These are phyloP conservation scores for Colletotrichum magnum DNA, from an alignment of 2,329 filamentous ascomycete species.

Conservation along the genomic window DNA sequence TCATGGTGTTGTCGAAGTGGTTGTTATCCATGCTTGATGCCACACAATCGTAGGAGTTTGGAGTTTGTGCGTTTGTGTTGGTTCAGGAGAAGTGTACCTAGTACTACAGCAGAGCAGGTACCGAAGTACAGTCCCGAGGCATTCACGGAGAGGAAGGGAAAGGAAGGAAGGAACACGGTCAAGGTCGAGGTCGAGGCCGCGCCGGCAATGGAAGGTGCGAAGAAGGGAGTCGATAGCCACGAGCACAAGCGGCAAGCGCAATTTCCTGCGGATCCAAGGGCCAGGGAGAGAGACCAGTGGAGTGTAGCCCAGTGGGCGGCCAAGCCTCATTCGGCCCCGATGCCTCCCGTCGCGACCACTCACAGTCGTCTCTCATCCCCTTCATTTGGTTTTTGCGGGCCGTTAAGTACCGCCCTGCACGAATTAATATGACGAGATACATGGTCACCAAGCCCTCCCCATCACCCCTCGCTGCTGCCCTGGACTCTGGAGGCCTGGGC, in stretches of 20 bases:
- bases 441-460: not conserved
- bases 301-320: slow-evolving; percentile 13
- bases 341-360: slow-evolving; percentile 15
- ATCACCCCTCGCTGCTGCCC: not conserved
- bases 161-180: not conserved
- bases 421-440: slow-evolving; percentile 6
- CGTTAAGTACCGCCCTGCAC: slow-evolving; percentile 8
- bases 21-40: too few species aligned
- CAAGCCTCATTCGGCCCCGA: slow-evolving; percentile 27
- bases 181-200: not conserved
- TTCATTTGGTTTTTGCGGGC: slow-evolving; percentile 24
- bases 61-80: too few species aligned
- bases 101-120: too few species aligned
- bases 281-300: not conserved
- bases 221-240: not conserved
- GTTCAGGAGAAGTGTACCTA: too few species aligned
- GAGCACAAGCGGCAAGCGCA: slow-evolving; percentile 20
- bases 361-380: not conserved
- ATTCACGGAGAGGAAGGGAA: not conserved
- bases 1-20: too few species aligned
- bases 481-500: not conserved
- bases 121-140: too few species aligned
- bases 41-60: too few species aligned
- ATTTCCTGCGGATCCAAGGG: slow-evolving; percentile 28
- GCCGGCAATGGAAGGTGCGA: not conserved